Percentiles rank a stretch among this genome's conserved stretches.
These are phyloP conservation scores for Sapria himalayana DNA, from an alignment of 345 rosid species.

Conservation along the genomic window DNA sequence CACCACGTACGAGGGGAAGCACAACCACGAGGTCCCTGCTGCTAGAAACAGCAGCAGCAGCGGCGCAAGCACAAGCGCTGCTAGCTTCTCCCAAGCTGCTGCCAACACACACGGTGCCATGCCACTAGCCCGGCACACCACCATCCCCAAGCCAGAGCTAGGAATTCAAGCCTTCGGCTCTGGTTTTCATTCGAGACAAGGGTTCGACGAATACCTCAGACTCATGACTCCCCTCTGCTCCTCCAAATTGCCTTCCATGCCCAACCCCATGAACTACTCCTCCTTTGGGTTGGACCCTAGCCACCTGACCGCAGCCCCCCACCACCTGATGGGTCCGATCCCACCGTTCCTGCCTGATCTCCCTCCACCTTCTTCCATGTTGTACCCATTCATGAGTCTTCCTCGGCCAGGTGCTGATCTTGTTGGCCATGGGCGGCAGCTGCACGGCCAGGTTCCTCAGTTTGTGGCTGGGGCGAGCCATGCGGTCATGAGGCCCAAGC, in stretches of 20 bases:
- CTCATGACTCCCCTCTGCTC: conserved; percentile 21
- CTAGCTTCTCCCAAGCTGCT: conserved; percentile 11
- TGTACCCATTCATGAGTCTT: conserved; percentile 11
- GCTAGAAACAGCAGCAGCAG: conserved; percentile 62
- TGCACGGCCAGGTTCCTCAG: conserved; percentile 12
- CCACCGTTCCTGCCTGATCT: conserved; percentile 20
- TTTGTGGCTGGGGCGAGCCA: conserved; percentile 14
- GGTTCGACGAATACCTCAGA: conserved; percentile 16
- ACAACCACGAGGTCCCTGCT: conserved; percentile 54
- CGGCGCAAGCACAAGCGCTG: conserved; percentile 17
- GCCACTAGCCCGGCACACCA: conserved; percentile 13
- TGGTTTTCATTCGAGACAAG: conserved; percentile 21
- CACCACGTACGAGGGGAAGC: conserved; percentile 49
- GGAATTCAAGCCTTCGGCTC: conserved; percentile 19
- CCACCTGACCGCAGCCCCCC: conserved; percentile 9
- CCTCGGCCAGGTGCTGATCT: conserved; percentile 13
- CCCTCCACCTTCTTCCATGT: conserved; percentile 21
- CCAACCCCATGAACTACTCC: conserved; percentile 12
- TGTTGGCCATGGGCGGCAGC: conserved; percentile 8
- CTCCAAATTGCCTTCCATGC: conserved; percentile 24
- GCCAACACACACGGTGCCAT: conserved; percentile 13
- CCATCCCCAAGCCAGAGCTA: conserved; percentile 15
- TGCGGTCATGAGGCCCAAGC: conserved; percentile 20
- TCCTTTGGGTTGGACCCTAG: conserved; percentile 16
- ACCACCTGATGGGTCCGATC: conserved; percentile 15